phyloP scores from a whole-genome alignment of 208 protist species.

The Acanthamoeba sp. region DNA sequence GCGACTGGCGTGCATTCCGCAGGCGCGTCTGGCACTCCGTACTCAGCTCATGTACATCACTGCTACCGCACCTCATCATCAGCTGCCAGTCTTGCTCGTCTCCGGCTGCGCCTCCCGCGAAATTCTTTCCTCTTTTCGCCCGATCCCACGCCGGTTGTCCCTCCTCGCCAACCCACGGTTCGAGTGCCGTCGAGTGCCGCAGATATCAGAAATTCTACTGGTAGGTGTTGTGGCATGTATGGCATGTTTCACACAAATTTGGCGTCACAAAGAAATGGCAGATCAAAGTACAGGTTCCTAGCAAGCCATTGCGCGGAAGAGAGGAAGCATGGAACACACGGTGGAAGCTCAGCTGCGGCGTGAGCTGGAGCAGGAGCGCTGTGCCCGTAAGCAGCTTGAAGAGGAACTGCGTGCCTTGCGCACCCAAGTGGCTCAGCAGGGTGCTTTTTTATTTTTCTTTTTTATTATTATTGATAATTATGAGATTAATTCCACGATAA shows the following conservation, averaged over 20 bases:
- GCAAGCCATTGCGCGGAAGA: neutral
- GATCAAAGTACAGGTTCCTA: no score
- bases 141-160: neutral
- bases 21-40: neutral
- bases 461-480: neutral
- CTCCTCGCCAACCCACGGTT: no score
- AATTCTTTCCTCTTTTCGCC: neutral
- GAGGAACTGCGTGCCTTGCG: constrained; percentile 4
- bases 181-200: no score
- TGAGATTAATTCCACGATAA: no score
- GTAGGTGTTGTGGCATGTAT: no score
- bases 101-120: neutral
- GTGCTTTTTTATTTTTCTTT: neutral
- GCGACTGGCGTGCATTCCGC: neutral
- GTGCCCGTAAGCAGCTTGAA: constrained; percentile 12
- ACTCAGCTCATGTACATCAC: no score
- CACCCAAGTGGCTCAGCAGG: neutral
- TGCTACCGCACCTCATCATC: no score
- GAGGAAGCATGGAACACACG: neutral
- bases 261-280: neutral
- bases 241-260: neutral
- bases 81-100: neutral
- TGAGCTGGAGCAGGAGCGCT: constrained; percentile 25
- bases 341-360: constrained; percentile 26
- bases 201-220: no score